A percentile compares a stretch with the other conserved stretches of the same genome.
Evolutionary conservation across 106 monocot genomes (phyloP).

Genomic region (Phalaenopsis aphrodite): DNA sequence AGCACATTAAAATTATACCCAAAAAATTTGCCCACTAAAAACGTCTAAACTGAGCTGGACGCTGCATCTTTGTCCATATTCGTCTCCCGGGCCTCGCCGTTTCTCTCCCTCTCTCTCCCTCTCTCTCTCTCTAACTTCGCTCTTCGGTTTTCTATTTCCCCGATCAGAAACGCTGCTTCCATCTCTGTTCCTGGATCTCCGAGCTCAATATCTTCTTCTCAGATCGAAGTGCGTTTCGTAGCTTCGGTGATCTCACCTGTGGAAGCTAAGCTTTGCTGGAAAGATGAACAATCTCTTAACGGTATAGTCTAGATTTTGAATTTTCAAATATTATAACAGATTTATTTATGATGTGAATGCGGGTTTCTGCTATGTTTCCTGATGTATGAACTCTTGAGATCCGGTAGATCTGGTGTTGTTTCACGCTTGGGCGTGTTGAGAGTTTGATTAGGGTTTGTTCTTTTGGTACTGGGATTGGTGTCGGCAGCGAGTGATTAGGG

Average conservation of each 20-base stretch:
- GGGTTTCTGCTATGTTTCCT: background rate
- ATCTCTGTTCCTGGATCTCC: background rate
- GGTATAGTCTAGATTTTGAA: background rate
- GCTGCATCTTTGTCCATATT: too few species aligned
- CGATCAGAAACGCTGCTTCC: background rate
- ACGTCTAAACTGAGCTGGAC: too few species aligned
- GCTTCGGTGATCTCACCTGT: background rate
- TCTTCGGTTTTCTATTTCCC: background rate
- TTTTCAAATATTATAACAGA: background rate
- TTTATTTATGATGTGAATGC: background rate
- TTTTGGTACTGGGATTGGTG: background rate
- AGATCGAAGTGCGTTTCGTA: background rate
- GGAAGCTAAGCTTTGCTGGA: background rate
- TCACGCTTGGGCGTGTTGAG: background rate
- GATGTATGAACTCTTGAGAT: background rate
- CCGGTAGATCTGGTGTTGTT: background rate
- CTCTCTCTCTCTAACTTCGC: background rate
- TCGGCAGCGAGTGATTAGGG: background rate
- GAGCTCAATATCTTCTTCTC: background rate
- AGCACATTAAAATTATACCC: too few species aligned
- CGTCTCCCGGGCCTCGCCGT: background rate
- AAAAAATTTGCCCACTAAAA: too few species aligned
- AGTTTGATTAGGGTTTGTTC: constrained; percentile 6
- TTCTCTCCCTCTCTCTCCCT: background rate
- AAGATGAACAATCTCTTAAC: constrained; percentile 12